Percentiles rank a stretch among this genome's conserved stretches.
phyloP scores from a whole-genome alignment of 371 early-diverging fungal species.

The Apophysomyces elegans region DNA sequence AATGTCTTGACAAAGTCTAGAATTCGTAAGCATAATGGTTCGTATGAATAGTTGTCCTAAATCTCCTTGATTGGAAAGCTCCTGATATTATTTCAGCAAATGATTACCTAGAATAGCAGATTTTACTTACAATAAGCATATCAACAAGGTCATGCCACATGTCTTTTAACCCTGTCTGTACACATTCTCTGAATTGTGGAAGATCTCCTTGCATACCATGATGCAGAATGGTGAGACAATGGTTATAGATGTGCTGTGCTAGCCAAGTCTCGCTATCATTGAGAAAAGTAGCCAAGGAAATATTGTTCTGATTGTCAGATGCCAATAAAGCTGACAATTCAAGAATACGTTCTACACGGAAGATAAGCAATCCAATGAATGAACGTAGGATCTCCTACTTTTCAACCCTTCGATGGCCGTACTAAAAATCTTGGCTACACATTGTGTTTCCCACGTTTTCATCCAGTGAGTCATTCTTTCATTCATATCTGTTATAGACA shows the following conservation, averaged over 20 bases:
- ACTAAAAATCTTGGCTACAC: slow-evolving; percentile 25
- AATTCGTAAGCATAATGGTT: slow-evolving; percentile 37
- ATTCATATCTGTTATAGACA: slow-evolving; percentile 20
- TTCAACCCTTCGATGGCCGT: slow-evolving; percentile 23
- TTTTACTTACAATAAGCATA: slow-evolving; percentile 37
- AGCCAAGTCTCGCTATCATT: slow-evolving; percentile 50
- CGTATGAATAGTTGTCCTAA: slow-evolving; percentile 5
- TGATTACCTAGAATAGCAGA: background rate
- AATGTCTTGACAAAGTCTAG: slow-evolving; percentile 57
- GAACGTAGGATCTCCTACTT: slow-evolving; percentile 19
- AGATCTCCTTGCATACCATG: slow-evolving; percentile 8
- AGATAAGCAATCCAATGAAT: background rate
- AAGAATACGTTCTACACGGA: slow-evolving; percentile 21
- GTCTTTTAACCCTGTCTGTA: slow-evolving; percentile 25
- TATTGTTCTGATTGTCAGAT: slow-evolving; percentile 9
- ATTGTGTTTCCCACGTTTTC: slow-evolving; percentile 32
- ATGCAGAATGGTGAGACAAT: slow-evolving; percentile 15
- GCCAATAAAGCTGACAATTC: slow-evolving; percentile 14
- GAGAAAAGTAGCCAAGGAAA: slow-evolving; percentile 29
- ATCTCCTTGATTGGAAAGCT: background rate
- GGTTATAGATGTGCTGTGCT: slow-evolving; percentile 14
- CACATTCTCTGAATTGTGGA: background rate
- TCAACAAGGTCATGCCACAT: slow-evolving; percentile 34
- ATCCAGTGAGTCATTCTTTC: slow-evolving; percentile 24
- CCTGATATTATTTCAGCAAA: background rate